A percentile compares a stretch with the other conserved stretches of the same genome.
Conservation (phyloP, 2,329 filamentous ascomycete species). For the Stemphylium vesicarium region DNA sequence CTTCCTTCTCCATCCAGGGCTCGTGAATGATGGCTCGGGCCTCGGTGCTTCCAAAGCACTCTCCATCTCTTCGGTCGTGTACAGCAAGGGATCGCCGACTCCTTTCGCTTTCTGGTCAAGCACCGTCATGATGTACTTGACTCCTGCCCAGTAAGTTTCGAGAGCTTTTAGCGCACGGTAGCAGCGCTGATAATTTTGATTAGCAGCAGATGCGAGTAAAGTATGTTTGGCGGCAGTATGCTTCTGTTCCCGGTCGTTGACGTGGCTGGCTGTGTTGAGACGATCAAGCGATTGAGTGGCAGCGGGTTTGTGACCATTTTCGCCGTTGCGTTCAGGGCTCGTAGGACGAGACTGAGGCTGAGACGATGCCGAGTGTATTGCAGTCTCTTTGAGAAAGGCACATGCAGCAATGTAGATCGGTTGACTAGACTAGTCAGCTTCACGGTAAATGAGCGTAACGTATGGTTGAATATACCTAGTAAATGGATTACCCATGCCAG, state of each 20-base stretch:
- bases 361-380: slow-evolving; percentile 68
- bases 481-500: slow-evolving; percentile 86
- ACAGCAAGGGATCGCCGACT: slow-evolving; percentile 75
- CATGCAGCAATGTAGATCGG: slow-evolving; percentile 92
- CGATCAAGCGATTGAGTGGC: slow-evolving; percentile 8
- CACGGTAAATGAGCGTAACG: neutral
- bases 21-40: slow-evolving; percentile 57
- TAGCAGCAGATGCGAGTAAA: slow-evolving; percentile 78
- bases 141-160: slow-evolving; percentile 85
- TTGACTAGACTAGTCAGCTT: slow-evolving; percentile 61
- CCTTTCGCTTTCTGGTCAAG: slow-evolving; percentile 88
- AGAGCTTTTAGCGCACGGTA: slow-evolving; percentile 82
- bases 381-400: slow-evolving; percentile 84
- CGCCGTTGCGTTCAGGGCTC: slow-evolving; percentile 12
- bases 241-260: slow-evolving; percentile 47
- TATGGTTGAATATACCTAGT: slow-evolving; percentile 56
- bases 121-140: slow-evolving; percentile 84
- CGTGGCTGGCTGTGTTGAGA: slow-evolving; percentile 9
- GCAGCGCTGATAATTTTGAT: slow-evolving; percentile 85
- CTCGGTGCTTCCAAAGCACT: slow-evolving; percentile 65
- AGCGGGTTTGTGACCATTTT: slow-evolving; percentile 3
- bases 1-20: slow-evolving; percentile 59
- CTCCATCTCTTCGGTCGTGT: slow-evolving; percentile 77
- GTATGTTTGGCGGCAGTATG: slow-evolving; percentile 68
- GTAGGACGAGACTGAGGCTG: slow-evolving; percentile 67